phyloP scores from a whole-genome alignment of 1,284 basidiomycete genomes.

The Rhodotorula sp. region DNA sequence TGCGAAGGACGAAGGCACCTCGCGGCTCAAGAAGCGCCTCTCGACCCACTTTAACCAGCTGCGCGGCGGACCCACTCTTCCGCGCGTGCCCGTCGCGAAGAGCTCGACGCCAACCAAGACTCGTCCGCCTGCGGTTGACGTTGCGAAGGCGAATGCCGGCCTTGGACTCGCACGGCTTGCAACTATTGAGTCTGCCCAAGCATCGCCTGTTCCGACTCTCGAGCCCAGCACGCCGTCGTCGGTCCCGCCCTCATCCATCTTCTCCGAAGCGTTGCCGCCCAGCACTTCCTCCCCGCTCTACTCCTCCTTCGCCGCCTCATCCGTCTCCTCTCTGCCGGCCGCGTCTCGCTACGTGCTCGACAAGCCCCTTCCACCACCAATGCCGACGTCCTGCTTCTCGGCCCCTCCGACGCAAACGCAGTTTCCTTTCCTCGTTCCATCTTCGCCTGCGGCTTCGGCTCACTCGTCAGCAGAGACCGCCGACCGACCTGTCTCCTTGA shows the following conservation, averaged over 20 bases:
- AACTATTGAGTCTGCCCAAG: not conserved
- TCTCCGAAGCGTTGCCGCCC: conserved; percentile 3
- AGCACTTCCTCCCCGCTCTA: conserved; percentile 1
- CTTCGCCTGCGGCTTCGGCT: too few species aligned
- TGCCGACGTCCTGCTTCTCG: too few species aligned
- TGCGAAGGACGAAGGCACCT: not conserved
- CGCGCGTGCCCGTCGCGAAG: conserved; percentile 5
- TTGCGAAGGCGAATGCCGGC: conserved; percentile 10
- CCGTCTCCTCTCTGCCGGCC: not conserved
- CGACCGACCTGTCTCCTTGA: too few species aligned
- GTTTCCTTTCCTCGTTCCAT: too few species aligned
- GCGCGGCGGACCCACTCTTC: not conserved
- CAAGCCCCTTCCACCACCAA: not conserved
- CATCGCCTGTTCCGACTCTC: conserved; percentile 5
- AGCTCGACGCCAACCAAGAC: not conserved
- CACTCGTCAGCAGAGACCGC: not conserved
- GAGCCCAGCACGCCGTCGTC: conserved; percentile 4
- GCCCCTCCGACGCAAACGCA: too few species aligned
- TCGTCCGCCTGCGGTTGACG: conserved; percentile 8
- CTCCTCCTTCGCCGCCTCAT: not conserved
- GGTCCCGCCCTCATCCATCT: not conserved
- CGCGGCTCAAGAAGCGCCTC: conserved; percentile 15
- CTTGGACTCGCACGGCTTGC: not conserved
- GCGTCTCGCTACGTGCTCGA: not conserved
- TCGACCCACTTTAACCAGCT: conserved; percentile 15